A percentile compares a stretch with the other conserved stretches of the same genome.
phyloP scores from a whole-genome alignment of 768 basidiomycete species.

The Hygrocybe punicea region DNA sequence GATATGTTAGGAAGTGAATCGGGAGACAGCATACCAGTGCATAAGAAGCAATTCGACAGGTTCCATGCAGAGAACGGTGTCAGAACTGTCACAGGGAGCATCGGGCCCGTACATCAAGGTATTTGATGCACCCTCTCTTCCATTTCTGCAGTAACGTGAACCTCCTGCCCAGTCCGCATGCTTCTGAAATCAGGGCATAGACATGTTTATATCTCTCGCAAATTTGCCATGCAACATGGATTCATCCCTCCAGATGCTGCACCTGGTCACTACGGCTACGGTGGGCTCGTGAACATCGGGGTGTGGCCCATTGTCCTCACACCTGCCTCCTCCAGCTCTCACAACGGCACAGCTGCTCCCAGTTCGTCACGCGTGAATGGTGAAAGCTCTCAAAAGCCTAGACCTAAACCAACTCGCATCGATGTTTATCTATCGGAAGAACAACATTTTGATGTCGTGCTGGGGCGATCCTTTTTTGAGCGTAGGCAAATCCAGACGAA shows the following conservation, averaged over 20 bases:
- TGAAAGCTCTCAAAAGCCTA: slow-evolving; percentile 10
- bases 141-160: neutral
- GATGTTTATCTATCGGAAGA: slow-evolving; percentile 90
- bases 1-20: slow-evolving; percentile 12
- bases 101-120: slow-evolving; percentile 90
- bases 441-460: slow-evolving; percentile 91
- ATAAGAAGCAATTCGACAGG: slow-evolving; percentile 74
- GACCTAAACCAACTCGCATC: slow-evolving; percentile 43
- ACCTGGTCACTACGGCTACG: slow-evolving; percentile 92
- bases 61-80: slow-evolving; percentile 94
- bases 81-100: slow-evolving; percentile 83
- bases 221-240: slow-evolving; percentile 82
- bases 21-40: slow-evolving; percentile 52
- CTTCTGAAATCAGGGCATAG: slow-evolving; percentile 87
- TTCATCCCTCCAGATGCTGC: slow-evolving; percentile 86
- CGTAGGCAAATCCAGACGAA: slow-evolving; percentile 79
- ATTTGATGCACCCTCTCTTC: slow-evolving; percentile 20
- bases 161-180: slow-evolving; percentile 70
- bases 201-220: slow-evolving; percentile 92
- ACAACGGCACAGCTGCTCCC: slow-evolving; percentile 16
- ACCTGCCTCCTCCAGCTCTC: slow-evolving; percentile 33
- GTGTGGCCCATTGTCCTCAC: slow-evolving; percentile 78
- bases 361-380: slow-evolving; percentile 24
- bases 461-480: slow-evolving; percentile 84
- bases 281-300: slow-evolving; percentile 82